Evolutionary conservation across 345 rosid genomes (phyloP).

Genomic region (Brassica rapa): DNA sequence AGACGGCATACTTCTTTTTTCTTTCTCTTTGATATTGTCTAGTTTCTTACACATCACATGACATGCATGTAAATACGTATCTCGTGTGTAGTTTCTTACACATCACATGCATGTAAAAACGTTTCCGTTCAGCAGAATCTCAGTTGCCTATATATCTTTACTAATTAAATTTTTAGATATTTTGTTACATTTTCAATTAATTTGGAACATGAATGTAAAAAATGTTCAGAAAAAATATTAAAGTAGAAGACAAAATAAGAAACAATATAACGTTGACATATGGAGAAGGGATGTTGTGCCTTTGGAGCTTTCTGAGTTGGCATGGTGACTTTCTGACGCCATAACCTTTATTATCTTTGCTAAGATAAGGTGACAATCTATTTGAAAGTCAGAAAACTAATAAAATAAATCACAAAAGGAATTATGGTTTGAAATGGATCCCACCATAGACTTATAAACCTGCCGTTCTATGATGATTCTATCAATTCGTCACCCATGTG

Average conservation of each 20-base stretch:
- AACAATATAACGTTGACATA: background rate
- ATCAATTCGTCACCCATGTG: slow-evolving; percentile 8
- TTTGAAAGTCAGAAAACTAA: background rate
- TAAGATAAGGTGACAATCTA: slow-evolving; percentile 4
- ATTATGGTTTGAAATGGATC: background rate
- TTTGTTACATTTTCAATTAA: background rate
- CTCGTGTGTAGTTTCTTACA: background rate
- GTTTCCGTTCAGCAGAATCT: background rate
- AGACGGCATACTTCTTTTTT: background rate
- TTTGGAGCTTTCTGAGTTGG: slow-evolving; percentile 52
- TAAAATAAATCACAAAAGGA: background rate
- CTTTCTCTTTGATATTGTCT: background rate
- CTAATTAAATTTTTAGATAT: background rate
- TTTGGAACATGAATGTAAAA: background rate
- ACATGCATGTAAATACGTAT: background rate
- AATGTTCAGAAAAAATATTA: too few species aligned
- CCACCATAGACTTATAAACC: background rate
- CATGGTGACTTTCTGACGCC: slow-evolving; percentile 44
- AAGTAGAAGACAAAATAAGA: too few species aligned
- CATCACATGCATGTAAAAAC: too few species aligned
- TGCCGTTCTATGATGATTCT: slow-evolving; percentile 1
- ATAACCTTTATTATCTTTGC: slow-evolving; percentile 23
- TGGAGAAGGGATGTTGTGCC: slow-evolving; percentile 34
- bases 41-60: background rate
- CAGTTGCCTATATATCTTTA: background rate